Evolutionary conservation across 2,329 filamentous ascomycete genomes (phyloP), one percentile per base, ranked within the genome.

Genomic region (Phialemoniopsis sp.): DNA sequence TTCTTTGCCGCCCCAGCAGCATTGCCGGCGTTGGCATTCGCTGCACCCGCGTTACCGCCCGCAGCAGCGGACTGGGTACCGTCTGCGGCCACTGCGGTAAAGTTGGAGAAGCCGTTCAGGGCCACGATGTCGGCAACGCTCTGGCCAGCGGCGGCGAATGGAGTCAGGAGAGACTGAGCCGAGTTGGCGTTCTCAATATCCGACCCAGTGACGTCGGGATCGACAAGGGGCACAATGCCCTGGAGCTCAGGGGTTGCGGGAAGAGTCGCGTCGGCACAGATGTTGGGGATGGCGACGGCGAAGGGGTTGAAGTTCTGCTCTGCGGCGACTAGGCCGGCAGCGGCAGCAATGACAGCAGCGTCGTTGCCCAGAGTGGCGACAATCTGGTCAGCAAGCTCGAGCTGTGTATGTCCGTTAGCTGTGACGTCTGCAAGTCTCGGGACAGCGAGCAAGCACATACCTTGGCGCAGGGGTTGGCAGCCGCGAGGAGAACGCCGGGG

Each of bases 231-330:
- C 4, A 81, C 67, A 36, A 85, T 78, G 43, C 81, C 81, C 29
- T 80, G 70, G 15, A 85, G 74, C 34, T 68, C 68, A 32, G 60
- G 60, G 8, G 75, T 83, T 29, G 67, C 71, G n/a, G 81, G 81
- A 2, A 85, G 71, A 29, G 67, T 65, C 3, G 78, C 63, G 41
- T 84, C 78, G 16, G 65, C 70, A 55, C 81, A 85, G 52, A 85
- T 73, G 41, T 69, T 75, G 16, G 75, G 78, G 14, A 75, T 67
- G 50, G 63, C 64, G 43, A 73, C 70, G 41, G 57, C 70, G 50
- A 79, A 83, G 40, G 76, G 78, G 64, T 85, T 85, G 65, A 83
- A 82, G 70, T 85, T 85, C 45, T 53, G 44, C 55, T 40, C 46
- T 19, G 72, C 76, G 40, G 81, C 75, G 6, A 52, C 45, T 13